phyloP scores from a whole-genome alignment of 306 rosid genomes.

The Mimosa bimucronata region DNA sequence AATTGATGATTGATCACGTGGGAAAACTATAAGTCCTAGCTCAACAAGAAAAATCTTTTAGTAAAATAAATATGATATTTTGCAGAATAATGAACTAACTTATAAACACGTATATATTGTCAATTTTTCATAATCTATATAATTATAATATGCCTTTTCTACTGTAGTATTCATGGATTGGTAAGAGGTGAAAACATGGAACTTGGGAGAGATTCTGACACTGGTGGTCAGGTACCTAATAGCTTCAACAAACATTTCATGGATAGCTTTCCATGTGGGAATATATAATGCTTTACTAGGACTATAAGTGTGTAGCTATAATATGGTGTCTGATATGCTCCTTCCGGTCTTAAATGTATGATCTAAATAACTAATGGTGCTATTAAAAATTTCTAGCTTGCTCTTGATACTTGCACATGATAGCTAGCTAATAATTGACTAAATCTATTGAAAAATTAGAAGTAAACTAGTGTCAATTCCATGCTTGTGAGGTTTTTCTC shows the following conservation, averaged over 20 bases:
- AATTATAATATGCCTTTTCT: neutral
- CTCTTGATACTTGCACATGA: no score
- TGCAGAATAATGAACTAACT: neutral
- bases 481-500: no score
- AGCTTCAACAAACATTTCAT: neutral
- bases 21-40: neutral
- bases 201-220: constrained; percentile 87
- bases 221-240: constrained; percentile 75
- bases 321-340: no score
- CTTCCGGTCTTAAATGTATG: no score
- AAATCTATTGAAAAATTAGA: neutral
- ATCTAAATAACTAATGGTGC: no score
- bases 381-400: no score
- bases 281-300: no score
- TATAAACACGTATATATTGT: no score
- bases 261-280: no score
- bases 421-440: no score
- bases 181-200: constrained; percentile 89
- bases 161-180: constrained; percentile 72
- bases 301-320: no score
- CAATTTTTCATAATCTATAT: neutral
- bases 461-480: no score
- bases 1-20: neutral
- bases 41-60: neutral
- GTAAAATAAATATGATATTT: neutral